Base-by-base conservation (phyloP, 345 rosid genomes). In the rapeseed (Brassica napus) region DNA sequence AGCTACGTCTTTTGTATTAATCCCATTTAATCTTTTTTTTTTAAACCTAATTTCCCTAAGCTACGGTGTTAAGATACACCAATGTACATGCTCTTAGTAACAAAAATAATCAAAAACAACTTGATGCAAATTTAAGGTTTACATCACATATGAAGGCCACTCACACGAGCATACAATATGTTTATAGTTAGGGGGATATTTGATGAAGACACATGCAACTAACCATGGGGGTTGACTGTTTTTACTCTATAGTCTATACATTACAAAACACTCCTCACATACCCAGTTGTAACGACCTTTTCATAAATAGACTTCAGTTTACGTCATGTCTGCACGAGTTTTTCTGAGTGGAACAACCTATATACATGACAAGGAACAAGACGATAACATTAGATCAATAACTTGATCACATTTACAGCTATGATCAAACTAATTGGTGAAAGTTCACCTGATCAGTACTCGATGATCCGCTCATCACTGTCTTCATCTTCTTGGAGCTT, bases 401-500 rank as follows among this genome's bases (percentile, higher is more conserved):
- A 8, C 11, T 65, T 9, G 30, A 23, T 65, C 5, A 15, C 5
- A 71, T 28, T 71, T 4, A 42, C 8, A 11, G 16, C 15, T 12
- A 54, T 26, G 44, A 61, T 68, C 75, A 74, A 61, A 60, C 16
- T 52, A 52, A 16, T 35, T 74, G 60, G 10, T 49, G 0, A 18
- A 72, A 34, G 65, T 35, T 72, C 57, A 79, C 82, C 71, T 80
- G 83, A 69, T 80, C 79, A 2, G 52, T 55, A 75, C 76, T 69
- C 7, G 72, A 57, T 4, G 83, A 80, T 30, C 9, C 68, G n/a
- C 11, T 71, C 65, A 26, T 34, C 69, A 52, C 59, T 7, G 58
- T 76, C 81, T 81, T 81, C 77, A 72, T 77, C 78, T 81, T 81
- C 77, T 81, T 76, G 3, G 77, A 81, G 70, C 77, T 71, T 52